Percentiles rank a stretch among this genome's conserved stretches.
Evolutionary conservation across 441 rosid species (phyloP).

Genomic region (Croton laevigatus): DNA sequence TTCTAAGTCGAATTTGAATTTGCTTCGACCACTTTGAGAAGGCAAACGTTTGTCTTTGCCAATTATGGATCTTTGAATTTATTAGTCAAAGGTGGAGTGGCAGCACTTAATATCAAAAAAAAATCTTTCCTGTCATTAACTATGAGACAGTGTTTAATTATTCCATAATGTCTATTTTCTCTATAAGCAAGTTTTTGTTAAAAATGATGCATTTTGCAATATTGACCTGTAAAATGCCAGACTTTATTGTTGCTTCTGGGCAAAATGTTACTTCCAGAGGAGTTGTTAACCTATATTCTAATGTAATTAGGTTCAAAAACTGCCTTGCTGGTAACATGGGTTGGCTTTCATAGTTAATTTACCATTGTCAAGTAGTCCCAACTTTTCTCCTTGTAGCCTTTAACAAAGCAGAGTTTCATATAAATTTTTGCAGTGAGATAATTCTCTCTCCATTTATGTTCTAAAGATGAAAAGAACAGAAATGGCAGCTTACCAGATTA

Average conservation of each 20-base stretch:
- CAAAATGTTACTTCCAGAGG: no score
- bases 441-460: background rate
- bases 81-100: background rate
- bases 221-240: background rate
- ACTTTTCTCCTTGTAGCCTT: no score
- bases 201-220: background rate
- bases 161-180: background rate
- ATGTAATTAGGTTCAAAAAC: no score
- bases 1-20: background rate
- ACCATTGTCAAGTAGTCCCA: no score
- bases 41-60: background rate
- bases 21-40: conserved; percentile 6
- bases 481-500: background rate
- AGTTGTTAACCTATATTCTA: no score
- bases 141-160: background rate
- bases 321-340: no score
- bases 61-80: background rate
- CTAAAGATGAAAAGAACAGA: background rate
- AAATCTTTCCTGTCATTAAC: background rate
- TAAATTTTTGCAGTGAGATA: background rate
- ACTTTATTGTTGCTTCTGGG: no score
- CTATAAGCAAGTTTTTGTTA: background rate
- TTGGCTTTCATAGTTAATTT: no score
- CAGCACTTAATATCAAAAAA: background rate
- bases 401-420: no score